Percentiles rank a stretch among this genome's conserved stretches.
Evolutionary conservation across 352 stramenopile species (phyloP).

Genomic region (Phytophthora niederhauseri): DNA sequence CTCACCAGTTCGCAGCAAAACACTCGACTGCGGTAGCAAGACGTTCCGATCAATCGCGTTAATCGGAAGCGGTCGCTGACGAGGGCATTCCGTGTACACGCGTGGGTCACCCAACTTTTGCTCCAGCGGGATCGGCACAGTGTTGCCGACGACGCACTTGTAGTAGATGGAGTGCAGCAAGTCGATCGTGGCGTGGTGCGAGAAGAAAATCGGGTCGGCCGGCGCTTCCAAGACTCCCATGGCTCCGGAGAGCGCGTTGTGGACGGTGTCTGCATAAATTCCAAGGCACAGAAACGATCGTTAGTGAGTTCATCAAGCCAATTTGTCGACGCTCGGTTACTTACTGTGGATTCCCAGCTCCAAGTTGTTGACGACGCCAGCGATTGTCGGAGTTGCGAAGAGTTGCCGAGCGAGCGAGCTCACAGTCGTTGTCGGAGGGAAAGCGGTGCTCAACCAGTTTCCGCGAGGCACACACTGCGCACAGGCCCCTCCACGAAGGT

Average conservation of each 20-base stretch:
- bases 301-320: slow-evolving; percentile 9
- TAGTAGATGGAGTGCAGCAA: slow-evolving; percentile 87
- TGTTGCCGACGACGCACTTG: slow-evolving; percentile 80
- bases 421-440: slow-evolving; percentile 72
- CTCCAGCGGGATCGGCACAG: slow-evolving; percentile 50
- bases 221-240: slow-evolving; percentile 81
- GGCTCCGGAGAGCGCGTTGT: slow-evolving; percentile 67
- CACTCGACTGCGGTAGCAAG: slow-evolving; percentile 61
- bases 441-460: slow-evolving; percentile 52
- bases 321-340: slow-evolving; percentile 12
- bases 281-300: slow-evolving; percentile 2
- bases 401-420: slow-evolving; percentile 81
- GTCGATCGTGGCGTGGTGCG: slow-evolving; percentile 85
- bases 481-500: slow-evolving; percentile 42
- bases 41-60: slow-evolving; percentile 53
- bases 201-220: slow-evolving; percentile 89
- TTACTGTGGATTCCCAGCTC: slow-evolving; percentile 83
- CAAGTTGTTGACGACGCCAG: slow-evolving; percentile 63
- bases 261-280: slow-evolving; percentile 69
- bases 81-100: slow-evolving; percentile 61
- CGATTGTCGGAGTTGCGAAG: slow-evolving; percentile 72
- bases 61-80: slow-evolving; percentile 41
- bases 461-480: slow-evolving; percentile 76
- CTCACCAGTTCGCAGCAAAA: slow-evolving; percentile 61
- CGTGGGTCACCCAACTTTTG: slow-evolving; percentile 66